These are phyloP conservation scores for Fusarium armeniacum DNA, from an alignment of 2,329 filamentous ascomycete genomes.

Conservation along the genomic window DNA sequence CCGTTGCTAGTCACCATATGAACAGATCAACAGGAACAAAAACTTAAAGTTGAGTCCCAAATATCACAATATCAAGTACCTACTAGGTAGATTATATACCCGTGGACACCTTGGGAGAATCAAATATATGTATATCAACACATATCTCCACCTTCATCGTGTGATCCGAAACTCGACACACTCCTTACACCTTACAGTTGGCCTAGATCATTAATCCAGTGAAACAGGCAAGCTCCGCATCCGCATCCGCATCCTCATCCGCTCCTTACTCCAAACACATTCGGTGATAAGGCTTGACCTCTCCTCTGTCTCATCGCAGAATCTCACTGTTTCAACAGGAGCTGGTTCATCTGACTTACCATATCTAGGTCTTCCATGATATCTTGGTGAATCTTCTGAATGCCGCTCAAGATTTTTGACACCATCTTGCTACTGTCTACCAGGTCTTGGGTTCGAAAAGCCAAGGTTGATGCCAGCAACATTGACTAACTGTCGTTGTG, in stretches of 20 bases:
- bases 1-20: conserved; percentile 24
- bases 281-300: background rate
- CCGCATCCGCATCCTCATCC: background rate
- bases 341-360: background rate
- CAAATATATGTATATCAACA: background rate
- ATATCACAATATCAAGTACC: background rate
- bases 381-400: background rate
- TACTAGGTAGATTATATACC: background rate
- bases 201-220: conserved; percentile 55
- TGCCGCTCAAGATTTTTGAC: background rate
- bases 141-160: conserved; percentile 1
- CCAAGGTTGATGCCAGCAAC: background rate
- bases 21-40: conserved; percentile 25
- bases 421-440: background rate
- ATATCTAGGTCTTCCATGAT: background rate
- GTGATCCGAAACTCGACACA: conserved; percentile 27
- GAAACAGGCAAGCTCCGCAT: conserved; percentile 54
- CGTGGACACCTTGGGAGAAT: background rate
- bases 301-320: background rate
- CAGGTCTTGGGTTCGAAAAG: background rate
- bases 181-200: conserved; percentile 14
- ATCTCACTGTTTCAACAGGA: background rate
- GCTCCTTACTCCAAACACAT: background rate
- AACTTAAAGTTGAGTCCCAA: background rate
- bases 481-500: background rate